Percentiles rank a stretch among this genome's conserved stretches.
phyloP scores from a whole-genome alignment of 2,329 filamentous ascomycete species.

The Hortaea sp. region DNA sequence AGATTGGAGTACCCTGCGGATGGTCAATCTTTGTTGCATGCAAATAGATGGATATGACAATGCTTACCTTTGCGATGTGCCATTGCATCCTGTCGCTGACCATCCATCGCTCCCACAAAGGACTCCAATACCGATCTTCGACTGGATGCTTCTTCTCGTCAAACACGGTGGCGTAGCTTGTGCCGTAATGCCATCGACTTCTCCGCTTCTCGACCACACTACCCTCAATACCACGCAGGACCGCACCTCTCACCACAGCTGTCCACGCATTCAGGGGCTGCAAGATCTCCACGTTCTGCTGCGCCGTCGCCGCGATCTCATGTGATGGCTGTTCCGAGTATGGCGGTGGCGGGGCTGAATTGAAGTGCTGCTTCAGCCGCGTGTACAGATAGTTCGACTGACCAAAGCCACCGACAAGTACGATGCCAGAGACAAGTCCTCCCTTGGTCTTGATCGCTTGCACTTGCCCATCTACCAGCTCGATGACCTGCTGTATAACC shows the following conservation, averaged over 20 bases:
- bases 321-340: conserved; percentile 64
- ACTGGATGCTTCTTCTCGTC: conserved; percentile 65
- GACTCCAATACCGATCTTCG: conserved; percentile 67
- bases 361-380: conserved; percentile 59
- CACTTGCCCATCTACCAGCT: conserved; percentile 41
- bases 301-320: conserved; percentile 27
- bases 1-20: conserved; percentile 56
- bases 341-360: conserved; percentile 39
- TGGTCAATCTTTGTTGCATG: background rate
- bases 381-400: conserved; percentile 63
- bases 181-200: conserved; percentile 69
- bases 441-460: conserved; percentile 28
- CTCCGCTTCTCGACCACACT: conserved; percentile 69
- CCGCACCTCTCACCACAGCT: conserved; percentile 67
- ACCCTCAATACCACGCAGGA: conserved; percentile 63
- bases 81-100: conserved; percentile 75
- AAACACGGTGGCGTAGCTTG: conserved; percentile 65
- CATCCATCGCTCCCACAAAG: conserved; percentile 75
- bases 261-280: conserved; percentile 77
- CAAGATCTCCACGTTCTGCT: conserved; percentile 63
- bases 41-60: background rate
- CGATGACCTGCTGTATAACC: conserved; percentile 56
- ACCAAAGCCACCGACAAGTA: conserved; percentile 72
- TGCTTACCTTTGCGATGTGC: conserved; percentile 65
- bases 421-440: conserved; percentile 51